A percentile compares a stretch with the other conserved stretches of the same genome.
phyloP scores from a whole-genome alignment of 306 rosid genomes.

The Trifolium subterraneum region DNA sequence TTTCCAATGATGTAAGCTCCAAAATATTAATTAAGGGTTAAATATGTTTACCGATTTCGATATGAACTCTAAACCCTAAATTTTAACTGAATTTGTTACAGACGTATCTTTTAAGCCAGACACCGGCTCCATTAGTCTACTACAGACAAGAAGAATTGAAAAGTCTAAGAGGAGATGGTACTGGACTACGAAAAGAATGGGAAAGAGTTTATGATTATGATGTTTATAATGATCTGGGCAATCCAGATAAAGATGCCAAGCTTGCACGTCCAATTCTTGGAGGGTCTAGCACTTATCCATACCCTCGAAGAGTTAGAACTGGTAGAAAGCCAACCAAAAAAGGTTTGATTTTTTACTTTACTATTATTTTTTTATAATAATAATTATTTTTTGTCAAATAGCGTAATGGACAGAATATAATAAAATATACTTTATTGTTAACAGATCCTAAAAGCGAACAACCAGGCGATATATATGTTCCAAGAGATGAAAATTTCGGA shows the following conservation, averaged over 20 bases:
- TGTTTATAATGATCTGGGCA: neutral
- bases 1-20: conserved; percentile 11
- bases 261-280: neutral
- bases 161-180: conserved; percentile 7
- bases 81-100: neutral
- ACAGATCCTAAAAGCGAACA: conserved; percentile 62
- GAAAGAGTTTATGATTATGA: conserved; percentile 25
- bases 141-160: conserved; percentile 14
- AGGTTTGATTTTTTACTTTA: too few species aligned
- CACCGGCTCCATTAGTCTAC: neutral
- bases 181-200: neutral
- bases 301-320: conserved; percentile 21
- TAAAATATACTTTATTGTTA: neutral
- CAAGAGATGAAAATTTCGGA: conserved; percentile 16
- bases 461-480: neutral
- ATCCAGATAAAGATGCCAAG: neutral
- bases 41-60: neutral
- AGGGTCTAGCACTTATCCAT: neutral
- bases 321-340: conserved; percentile 17
- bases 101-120: conserved; percentile 20
- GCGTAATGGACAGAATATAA: too few species aligned
- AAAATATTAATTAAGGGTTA: neutral
- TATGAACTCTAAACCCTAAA: too few species aligned
- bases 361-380: neutral
- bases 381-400: neutral